Conservation (phyloP, 2,329 filamentous ascomycete species). For the Rugonectria rugulosa region DNA sequence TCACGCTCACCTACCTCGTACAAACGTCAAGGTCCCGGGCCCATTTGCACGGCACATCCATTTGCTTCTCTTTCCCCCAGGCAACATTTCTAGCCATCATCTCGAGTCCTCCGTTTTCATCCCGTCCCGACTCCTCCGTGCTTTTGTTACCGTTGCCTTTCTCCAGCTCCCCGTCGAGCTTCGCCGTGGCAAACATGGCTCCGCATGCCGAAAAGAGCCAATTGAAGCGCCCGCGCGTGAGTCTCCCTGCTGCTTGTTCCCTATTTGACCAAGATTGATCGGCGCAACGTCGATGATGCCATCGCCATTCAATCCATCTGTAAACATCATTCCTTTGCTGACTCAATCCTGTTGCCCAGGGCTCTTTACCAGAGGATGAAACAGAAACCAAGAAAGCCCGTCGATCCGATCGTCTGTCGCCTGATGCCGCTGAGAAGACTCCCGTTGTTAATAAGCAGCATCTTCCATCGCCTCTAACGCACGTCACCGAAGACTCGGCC, state of each 20-base stretch:
- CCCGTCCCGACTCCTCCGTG: slow-evolving; percentile 17
- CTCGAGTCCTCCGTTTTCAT: slow-evolving; percentile 2
- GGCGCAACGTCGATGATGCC: slow-evolving; percentile 7
- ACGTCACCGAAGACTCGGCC: slow-evolving; percentile 65
- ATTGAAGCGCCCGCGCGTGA: slow-evolving; percentile 82
- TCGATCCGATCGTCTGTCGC: slow-evolving; percentile 75
- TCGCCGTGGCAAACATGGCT: slow-evolving; percentile 56
- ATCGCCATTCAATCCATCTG: slow-evolving; percentile 18
- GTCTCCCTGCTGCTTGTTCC: slow-evolving; percentile 42
- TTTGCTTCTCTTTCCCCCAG: slow-evolving; percentile 27
- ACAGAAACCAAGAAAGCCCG: slow-evolving; percentile 84
- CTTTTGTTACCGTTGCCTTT: slow-evolving; percentile 24
- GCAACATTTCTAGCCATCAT: slow-evolving; percentile 33
- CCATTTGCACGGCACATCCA: slow-evolving; percentile 23
- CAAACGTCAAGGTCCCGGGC: slow-evolving; percentile 29
- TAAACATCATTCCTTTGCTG: slow-evolving; percentile 26
- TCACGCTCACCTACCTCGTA: slow-evolving; percentile 25
- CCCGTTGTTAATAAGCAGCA: slow-evolving; percentile 70
- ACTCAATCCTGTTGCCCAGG: slow-evolving; percentile 53
- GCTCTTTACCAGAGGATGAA: slow-evolving; percentile 68
- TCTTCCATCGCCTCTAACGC: slow-evolving; percentile 82
- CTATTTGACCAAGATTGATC: not conserved
- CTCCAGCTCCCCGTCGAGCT: slow-evolving; percentile 26
- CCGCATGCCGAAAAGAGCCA: slow-evolving; percentile 77
- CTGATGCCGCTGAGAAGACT: slow-evolving; percentile 60